phyloP scores from a whole-genome alignment of 179 eudicot genomes.

The Nepenthes alata region DNA sequence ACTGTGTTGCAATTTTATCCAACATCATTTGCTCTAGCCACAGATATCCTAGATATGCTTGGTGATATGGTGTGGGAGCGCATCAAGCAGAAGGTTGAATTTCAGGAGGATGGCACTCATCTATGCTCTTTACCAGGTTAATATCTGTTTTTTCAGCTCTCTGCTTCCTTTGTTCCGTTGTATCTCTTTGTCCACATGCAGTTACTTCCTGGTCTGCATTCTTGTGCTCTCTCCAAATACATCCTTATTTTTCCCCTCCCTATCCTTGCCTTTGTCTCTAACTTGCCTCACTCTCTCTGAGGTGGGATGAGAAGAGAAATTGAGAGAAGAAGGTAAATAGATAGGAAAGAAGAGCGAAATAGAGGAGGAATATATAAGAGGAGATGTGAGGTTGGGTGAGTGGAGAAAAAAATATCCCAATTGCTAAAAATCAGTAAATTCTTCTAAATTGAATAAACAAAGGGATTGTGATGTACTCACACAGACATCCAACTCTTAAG shows the following conservation, averaged over 20 bases:
- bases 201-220: constrained; percentile 1
- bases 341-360: too few species aligned
- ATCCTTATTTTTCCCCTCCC: background rate
- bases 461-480: too few species aligned
- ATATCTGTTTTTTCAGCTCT: constrained; percentile 4
- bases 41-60: constrained; percentile 63
- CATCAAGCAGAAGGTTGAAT: constrained; percentile 54
- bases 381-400: too few species aligned
- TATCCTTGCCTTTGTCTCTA: too few species aligned
- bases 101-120: constrained; percentile 32
- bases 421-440: too few species aligned
- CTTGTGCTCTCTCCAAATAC: background rate
- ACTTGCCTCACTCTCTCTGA: too few species aligned
- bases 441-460: too few species aligned
- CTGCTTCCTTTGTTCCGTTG: background rate
- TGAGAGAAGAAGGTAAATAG: too few species aligned
- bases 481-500: too few species aligned
- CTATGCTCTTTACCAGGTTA: constrained; percentile 43
- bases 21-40: constrained; percentile 52
- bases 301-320: too few species aligned
- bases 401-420: too few species aligned
- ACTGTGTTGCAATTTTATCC: constrained; percentile 63
- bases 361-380: too few species aligned
- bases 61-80: constrained; percentile 70
- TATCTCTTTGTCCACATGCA: background rate